Conservation (phyloP, 2,329 filamentous ascomycete species). For the Sporothrix humicola region DNA sequence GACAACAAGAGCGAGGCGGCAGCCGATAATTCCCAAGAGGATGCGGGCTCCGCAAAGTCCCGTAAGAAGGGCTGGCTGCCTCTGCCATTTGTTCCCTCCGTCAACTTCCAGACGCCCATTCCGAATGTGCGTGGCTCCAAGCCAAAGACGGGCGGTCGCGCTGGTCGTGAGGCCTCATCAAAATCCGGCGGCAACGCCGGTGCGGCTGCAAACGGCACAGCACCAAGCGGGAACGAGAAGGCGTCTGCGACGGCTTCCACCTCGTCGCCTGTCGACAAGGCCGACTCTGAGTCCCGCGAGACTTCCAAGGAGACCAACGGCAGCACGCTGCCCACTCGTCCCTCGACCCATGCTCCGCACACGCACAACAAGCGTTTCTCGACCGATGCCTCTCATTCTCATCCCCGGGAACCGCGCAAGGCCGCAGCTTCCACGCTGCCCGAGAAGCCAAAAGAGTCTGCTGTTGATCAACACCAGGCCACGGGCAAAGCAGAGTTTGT, state of each 20-base stretch:
- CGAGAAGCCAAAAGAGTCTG: slow-evolving; percentile 52
- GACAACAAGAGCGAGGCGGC: slow-evolving; percentile 61
- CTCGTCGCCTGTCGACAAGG: slow-evolving; percentile 46
- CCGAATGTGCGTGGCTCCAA: slow-evolving; percentile 58
- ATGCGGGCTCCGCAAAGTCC: slow-evolving; percentile 54
- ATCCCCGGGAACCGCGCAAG: slow-evolving; percentile 56
- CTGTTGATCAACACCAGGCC: slow-evolving; percentile 41
- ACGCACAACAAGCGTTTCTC: slow-evolving; percentile 56
- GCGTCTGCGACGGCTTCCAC: slow-evolving; percentile 28
- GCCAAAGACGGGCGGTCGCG: slow-evolving; percentile 56
- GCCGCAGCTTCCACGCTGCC: slow-evolving; percentile 42
- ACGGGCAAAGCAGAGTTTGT: slow-evolving; percentile 35
- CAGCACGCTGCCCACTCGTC: slow-evolving; percentile 43
- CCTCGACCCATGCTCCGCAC: slow-evolving; percentile 46
- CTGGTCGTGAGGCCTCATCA: slow-evolving; percentile 47
- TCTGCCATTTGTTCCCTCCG: slow-evolving; percentile 80
- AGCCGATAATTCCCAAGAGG: slow-evolving; percentile 64
- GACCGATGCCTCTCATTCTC: slow-evolving; percentile 48
- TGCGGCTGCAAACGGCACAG: slow-evolving; percentile 35
- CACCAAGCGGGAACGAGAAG: slow-evolving; percentile 37
- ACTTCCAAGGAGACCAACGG: slow-evolving; percentile 47
- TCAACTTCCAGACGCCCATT: slow-evolving; percentile 84
- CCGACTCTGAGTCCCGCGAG: slow-evolving; percentile 43
- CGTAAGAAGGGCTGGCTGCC: slow-evolving; percentile 83
- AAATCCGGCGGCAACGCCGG: slow-evolving; percentile 39